A percentile compares a stretch with the other conserved stretches of the same genome.
Conservation (phyloP, 1,284 basidiomycete genomes). For the Moniliella sp. region DNA sequence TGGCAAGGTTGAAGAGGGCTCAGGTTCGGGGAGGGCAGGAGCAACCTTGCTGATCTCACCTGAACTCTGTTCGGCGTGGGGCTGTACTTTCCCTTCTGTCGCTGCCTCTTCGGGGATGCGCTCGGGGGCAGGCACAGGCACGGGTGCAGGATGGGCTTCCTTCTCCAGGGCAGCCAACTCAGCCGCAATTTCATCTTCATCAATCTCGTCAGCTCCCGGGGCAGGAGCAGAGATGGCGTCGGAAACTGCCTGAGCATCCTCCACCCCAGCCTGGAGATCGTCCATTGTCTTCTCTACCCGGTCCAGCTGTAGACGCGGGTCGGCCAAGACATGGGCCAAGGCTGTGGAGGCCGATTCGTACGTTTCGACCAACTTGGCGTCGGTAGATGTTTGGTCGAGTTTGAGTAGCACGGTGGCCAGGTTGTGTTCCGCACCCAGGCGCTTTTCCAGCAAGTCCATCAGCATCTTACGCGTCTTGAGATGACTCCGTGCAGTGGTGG, state of each 20-base stretch:
- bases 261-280: slow-evolving; percentile 56
- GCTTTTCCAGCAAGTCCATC: slow-evolving; percentile 54
- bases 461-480: slow-evolving; percentile 58
- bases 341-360: slow-evolving; percentile 63
- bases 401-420: slow-evolving; percentile 54
- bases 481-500: slow-evolving; percentile 50
- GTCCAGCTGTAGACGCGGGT: slow-evolving; percentile 55
- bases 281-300: slow-evolving; percentile 67
- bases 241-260: slow-evolving; percentile 60
- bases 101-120: too few relatives aligned
- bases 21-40: too few relatives aligned
- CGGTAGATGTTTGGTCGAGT: slow-evolving; percentile 66
- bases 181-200: slow-evolving; percentile 28
- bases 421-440: slow-evolving; percentile 51
- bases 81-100: too few relatives aligned
- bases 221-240: slow-evolving; percentile 49
- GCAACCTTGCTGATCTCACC: too few relatives aligned
- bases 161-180: slow-evolving; percentile 9
- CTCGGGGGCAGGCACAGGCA: too few relatives aligned
- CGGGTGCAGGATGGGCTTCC: too few relatives aligned
- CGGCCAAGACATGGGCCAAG: slow-evolving; percentile 50
- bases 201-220: slow-evolving; percentile 25
- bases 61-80: too few relatives aligned
- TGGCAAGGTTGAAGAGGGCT: too few relatives aligned
- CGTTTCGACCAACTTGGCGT: slow-evolving; percentile 68